Percentiles rank a stretch among this genome's conserved stretches.
These are phyloP conservation scores for Tieghemostelium lacteum DNA, from an alignment of 78 protist species.

Conservation along the genomic window DNA sequence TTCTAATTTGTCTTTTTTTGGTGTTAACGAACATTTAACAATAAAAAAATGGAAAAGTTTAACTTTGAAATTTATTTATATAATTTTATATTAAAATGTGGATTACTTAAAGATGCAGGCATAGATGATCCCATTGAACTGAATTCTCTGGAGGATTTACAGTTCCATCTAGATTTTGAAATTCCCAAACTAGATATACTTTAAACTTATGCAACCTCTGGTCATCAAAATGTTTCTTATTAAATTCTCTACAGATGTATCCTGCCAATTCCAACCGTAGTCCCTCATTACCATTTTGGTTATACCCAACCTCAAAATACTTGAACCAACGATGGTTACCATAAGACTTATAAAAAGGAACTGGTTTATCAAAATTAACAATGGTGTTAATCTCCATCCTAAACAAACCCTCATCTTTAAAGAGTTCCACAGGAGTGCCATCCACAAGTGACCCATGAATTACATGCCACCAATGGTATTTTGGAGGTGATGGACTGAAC, in stretches of 20 bases:
- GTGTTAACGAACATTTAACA: too few species aligned
- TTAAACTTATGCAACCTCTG: conserved; percentile 40
- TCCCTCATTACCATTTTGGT: conserved; percentile 1
- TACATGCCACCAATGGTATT: conserved; percentile 74
- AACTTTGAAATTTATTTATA: too few species aligned
- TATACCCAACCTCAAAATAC: conserved; percentile 72
- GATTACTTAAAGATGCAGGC: too few species aligned
- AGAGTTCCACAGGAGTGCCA: conserved; percentile 57
- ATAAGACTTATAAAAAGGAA: conserved; percentile 46
- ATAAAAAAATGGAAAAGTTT: too few species aligned
- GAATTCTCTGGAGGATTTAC: conserved; percentile 8
- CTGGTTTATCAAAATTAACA: conserved; percentile 63
- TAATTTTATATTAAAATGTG: too few species aligned
- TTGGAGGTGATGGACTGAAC: conserved; percentile 70
- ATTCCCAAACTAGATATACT: conserved; percentile 47
- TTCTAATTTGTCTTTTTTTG: too few species aligned
- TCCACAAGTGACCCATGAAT: conserved; percentile 59
- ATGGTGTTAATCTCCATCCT: conserved; percentile 9
- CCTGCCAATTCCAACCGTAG: conserved; percentile 56
- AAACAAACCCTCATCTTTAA: conserved; percentile 51
- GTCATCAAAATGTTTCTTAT: neutral
- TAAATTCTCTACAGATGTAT: conserved; percentile 71
- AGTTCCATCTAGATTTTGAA: conserved; percentile 52
- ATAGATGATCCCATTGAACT: conserved; percentile 50
- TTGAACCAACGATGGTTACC: conserved; percentile 83